phyloP scores from a whole-genome alignment of 1,284 basidiomycete genomes.

The Pholiota adiposa region DNA sequence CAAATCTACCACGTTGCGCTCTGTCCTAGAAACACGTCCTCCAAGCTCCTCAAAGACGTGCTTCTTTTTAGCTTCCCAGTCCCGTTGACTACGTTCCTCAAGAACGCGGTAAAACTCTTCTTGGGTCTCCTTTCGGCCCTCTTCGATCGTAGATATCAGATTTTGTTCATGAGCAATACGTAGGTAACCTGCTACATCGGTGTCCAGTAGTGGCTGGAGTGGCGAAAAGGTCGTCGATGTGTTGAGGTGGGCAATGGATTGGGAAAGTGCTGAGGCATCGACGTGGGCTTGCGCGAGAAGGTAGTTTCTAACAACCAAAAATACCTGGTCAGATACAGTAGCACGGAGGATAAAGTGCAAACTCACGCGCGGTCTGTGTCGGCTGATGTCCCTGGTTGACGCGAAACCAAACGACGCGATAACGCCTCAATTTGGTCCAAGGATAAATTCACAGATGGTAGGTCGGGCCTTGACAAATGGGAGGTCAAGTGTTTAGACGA shows the following conservation, averaged over 20 bases:
- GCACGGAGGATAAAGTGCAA: constrained; percentile 2
- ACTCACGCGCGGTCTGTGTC: constrained; percentile 79
- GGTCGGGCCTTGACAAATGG: constrained; percentile 74
- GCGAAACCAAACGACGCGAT: constrained; percentile 77
- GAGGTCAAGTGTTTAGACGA: constrained; percentile 76
- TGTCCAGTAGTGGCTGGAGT: constrained; percentile 87
- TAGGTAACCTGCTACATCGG: constrained; percentile 87
- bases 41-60: constrained; percentile 91
- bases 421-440: constrained; percentile 93
- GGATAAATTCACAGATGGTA: constrained; percentile 86
- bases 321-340: background rate
- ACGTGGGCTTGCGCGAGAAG: constrained; percentile 90
- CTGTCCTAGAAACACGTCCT: constrained; percentile 50
- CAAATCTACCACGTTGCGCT: constrained; percentile 55
- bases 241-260: constrained; percentile 82
- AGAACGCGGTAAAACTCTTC: constrained; percentile 84
- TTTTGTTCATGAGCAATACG: constrained; percentile 94
- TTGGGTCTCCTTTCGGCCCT: constrained; percentile 84
- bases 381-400: constrained; percentile 62
- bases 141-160: constrained; percentile 92
- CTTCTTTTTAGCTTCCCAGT: constrained; percentile 92
- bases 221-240: constrained; percentile 88
- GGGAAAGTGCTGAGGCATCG: constrained; percentile 80
- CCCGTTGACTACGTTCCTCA: constrained; percentile 74
- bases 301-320: constrained; percentile 60